Base-by-base conservation (phyloP, 2,329 filamentous ascomycete genomes). In the Cercospora zeae-maydis region DNA sequence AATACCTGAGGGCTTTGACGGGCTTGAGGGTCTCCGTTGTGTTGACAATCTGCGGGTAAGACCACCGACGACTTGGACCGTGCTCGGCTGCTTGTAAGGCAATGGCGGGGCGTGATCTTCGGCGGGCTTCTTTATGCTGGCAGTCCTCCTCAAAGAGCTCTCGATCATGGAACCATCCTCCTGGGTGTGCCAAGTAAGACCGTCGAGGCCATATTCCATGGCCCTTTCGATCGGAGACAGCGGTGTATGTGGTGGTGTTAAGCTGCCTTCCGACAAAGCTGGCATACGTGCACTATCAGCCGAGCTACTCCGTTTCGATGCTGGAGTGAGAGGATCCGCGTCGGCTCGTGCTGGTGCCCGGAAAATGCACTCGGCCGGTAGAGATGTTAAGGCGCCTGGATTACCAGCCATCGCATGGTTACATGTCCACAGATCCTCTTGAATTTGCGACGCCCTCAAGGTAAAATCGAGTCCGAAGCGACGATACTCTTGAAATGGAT, bases 321-420 rank as follows among this genome's bases (percentile, higher is more conserved):
- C 57, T 21, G 57, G 57, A 24, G 42, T 59, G 16, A 16, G 34
- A 33, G 39, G 39, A 37, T 61, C 16, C 5, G n/a, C 30, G 24
- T 3, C 6, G 27, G n/a, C 19, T 53, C 62, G 62, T 30, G 37
- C 47, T 21, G 64, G 64, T 14, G 64, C 61, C 37, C 71, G 68
- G 52, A 74, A 73, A 16, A 74, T 65, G 36, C 63, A 58, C 11
- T 74, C 68, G 13, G 68, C 70, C 16, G 71, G 66, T 21, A 73
- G 56, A 4, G 67, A 61, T 36, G 57, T 58, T 16, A 69, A 39
- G 14, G 54, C 39, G 19, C 62, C 37, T 33, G 30, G 6, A 21
- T 27, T 13, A n/a, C 47, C 49, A 11, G 24, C 21, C 24, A 19
- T 61, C 24, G 21, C 21, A 31, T 45, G 51, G 8, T 54, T 27